phyloP scores from a whole-genome alignment of 208 protist genomes.

The Acanthamoeba divionensis region DNA sequence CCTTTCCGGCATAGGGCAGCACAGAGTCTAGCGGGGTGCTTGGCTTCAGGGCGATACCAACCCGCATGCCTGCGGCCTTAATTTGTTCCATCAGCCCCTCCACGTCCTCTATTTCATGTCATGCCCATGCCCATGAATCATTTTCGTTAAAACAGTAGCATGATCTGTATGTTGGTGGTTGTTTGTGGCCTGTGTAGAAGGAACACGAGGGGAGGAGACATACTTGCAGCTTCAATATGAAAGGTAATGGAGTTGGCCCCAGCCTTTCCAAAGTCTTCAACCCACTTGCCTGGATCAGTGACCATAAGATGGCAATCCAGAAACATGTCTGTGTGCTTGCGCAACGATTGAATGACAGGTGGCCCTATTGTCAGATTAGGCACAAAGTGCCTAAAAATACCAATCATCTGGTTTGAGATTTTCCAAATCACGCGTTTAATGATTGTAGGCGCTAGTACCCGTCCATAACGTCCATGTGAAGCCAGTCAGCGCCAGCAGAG shows the following conservation, averaged over 20 bases:
- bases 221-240: constrained; percentile 83
- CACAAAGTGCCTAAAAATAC: constrained; percentile 90
- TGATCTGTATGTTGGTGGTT: no score
- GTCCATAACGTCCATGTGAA: constrained; percentile 97
- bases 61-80: constrained; percentile 82
- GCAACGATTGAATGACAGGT: neutral
- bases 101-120: constrained; percentile 65
- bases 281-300: constrained; percentile 83
- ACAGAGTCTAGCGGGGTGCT: constrained; percentile 84
- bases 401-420: neutral
- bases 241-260: constrained; percentile 82
- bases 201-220: neutral
- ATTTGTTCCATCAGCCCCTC: constrained; percentile 77
- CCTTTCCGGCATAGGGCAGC: constrained; percentile 73
- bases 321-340: constrained; percentile 27
- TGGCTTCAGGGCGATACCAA: constrained; percentile 96
- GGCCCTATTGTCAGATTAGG: constrained; percentile 94
- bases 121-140: no score
- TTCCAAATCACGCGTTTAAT: neutral
- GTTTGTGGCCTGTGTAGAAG: no score
- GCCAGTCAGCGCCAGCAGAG: constrained; percentile 83
- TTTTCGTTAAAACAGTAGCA: neutral
- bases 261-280: constrained; percentile 81
- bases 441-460: neutral
- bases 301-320: constrained; percentile 96